phyloP scores from a whole-genome alignment of 495 filamentous ascomycete genomes.

The Aspergillus kassunensis region DNA sequence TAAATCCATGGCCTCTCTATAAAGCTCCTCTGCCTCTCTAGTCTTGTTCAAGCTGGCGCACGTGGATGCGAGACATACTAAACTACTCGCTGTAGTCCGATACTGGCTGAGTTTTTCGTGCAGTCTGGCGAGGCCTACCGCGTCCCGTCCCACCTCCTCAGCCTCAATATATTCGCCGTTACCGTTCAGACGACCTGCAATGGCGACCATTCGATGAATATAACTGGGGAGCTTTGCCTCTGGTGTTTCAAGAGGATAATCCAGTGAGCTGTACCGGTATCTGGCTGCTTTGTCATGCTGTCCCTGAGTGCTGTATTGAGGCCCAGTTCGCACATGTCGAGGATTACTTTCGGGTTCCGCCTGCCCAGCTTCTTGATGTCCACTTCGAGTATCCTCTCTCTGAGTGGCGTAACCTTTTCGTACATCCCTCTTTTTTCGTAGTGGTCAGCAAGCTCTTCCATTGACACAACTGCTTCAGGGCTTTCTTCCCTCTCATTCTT shows the following conservation, averaged over 20 bases:
- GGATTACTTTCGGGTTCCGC: not conserved
- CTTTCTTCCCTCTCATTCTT: not conserved
- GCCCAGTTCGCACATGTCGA: not conserved
- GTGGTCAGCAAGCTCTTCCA: not conserved
- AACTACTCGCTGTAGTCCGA: not conserved
- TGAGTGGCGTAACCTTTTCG: not conserved
- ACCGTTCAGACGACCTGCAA: not conserved
- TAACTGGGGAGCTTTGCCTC: not conserved
- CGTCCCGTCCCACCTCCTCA: not conserved
- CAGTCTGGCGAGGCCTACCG: not conserved
- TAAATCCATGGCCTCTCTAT: not conserved
- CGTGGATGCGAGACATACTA: not conserved
- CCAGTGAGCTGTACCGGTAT: not conserved
- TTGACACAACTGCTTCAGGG: not conserved
- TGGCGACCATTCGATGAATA: not conserved
- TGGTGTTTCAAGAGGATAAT: not conserved
- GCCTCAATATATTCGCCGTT: not conserved
- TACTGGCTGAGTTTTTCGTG: constrained; percentile 4
- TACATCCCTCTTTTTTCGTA: not conserved
- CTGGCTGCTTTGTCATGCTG: not conserved
- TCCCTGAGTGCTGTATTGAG: not conserved
- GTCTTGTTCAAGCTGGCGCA: not conserved
- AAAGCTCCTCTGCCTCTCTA: not conserved
- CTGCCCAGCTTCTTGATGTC: not conserved
- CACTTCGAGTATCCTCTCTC: not conserved